Evolutionary conservation across 331 rosid genomes (phyloP).

Genomic region (Arachis monticola): DNA sequence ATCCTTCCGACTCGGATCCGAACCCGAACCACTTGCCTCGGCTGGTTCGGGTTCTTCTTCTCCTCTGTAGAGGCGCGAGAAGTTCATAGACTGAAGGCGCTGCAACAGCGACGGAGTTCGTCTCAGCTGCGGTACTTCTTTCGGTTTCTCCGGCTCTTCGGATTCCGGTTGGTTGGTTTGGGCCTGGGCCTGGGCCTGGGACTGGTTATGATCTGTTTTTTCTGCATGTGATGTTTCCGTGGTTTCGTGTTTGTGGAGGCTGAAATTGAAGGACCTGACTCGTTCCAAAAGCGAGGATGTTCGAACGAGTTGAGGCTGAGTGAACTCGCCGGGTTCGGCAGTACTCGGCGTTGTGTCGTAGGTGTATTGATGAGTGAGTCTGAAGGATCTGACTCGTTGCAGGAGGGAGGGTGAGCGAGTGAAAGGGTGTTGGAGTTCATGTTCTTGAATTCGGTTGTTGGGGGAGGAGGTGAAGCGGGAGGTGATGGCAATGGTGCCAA

Average conservation of each 20-base stretch:
- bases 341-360: conserved; percentile 24
- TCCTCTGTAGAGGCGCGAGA: conserved; percentile 38
- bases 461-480: conserved; percentile 45
- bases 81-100: conserved; percentile 53
- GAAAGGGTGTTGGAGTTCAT: not conserved
- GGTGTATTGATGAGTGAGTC: conserved; percentile 38
- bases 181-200: not conserved
- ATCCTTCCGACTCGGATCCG: conserved; percentile 30
- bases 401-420: conserved; percentile 44
- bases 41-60: conserved; percentile 21
- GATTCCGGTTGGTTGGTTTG: conserved; percentile 20
- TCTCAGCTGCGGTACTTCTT: conserved; percentile 11
- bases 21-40: not conserved
- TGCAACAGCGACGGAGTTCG: conserved; percentile 57
- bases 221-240: conserved; percentile 24
- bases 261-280: conserved; percentile 47
- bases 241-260: conserved; percentile 31
- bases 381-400: conserved; percentile 52
- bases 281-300: conserved; percentile 20
- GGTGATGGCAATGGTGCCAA: conserved; percentile 58
- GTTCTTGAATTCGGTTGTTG: conserved; percentile 9
- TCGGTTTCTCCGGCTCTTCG: not conserved
- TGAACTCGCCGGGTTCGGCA: conserved; percentile 19
- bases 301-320: conserved; percentile 26
- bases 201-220: conserved; percentile 15